Evolutionary conservation across 1,284 basidiomycete species (phyloP).

Genomic region (Ceratobasidium sp.): DNA sequence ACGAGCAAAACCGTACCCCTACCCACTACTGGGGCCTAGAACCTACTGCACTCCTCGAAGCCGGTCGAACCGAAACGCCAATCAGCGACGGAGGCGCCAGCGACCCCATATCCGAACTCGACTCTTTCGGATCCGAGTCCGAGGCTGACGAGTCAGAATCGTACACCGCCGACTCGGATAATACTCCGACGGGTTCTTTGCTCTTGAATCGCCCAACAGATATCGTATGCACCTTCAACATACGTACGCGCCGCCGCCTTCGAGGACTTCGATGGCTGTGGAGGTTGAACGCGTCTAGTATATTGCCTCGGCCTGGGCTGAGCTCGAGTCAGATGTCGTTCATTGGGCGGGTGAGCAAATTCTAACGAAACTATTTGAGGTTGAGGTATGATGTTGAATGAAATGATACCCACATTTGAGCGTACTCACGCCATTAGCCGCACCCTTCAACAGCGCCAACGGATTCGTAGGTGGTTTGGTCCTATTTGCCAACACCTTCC

Average conservation of each 20-base stretch:
- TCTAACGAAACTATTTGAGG: neutral
- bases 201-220: constrained; percentile 82
- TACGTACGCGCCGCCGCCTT: constrained; percentile 93
- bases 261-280: constrained; percentile 88
- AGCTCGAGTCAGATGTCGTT: constrained; percentile 44
- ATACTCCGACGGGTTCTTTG: constrained; percentile 37
- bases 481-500: constrained; percentile 69
- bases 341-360: constrained; percentile 24
- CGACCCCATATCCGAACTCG: constrained; percentile 46
- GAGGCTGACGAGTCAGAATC: constrained; percentile 22
- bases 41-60: constrained; percentile 26
- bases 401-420: constrained; percentile 8
- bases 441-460: constrained; percentile 25
- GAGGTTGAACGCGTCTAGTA: constrained; percentile 78
- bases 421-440: constrained; percentile 16
- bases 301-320: constrained; percentile 49
- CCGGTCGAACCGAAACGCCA: constrained; percentile 16
- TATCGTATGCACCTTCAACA: constrained; percentile 90
- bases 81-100: neutral
- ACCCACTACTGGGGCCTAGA: constrained; percentile 23
- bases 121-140: constrained; percentile 43
- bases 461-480: constrained; percentile 24
- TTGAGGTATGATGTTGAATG: neutral
- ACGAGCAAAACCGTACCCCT: constrained; percentile 24
- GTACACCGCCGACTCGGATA: constrained; percentile 23